phyloP scores from a whole-genome alignment of 371 early-diverging fungal species.

The Mortierella sp. region DNA sequence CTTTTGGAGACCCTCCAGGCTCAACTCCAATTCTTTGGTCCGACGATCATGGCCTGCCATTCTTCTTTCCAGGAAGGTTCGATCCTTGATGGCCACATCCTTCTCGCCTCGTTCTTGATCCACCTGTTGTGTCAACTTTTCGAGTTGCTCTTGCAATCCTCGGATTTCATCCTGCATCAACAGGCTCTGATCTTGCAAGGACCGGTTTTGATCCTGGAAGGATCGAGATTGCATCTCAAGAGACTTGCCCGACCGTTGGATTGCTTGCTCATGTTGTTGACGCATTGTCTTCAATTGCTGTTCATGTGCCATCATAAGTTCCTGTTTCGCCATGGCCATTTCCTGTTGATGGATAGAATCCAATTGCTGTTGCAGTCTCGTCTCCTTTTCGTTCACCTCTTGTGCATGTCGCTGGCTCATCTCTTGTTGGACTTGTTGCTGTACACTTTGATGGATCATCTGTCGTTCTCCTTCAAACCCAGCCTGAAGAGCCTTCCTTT shows the following conservation, averaged over 20 bases:
- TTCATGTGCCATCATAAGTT: constrained; percentile 18
- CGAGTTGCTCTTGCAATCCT: constrained; percentile 25
- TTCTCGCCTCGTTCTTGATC: constrained; percentile 43
- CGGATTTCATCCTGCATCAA: background rate
- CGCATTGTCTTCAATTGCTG: constrained; percentile 29
- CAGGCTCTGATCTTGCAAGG: background rate
- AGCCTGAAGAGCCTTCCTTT: constrained; percentile 2
- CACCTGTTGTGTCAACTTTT: constrained; percentile 26
- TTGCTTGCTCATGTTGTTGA: constrained; percentile 18
- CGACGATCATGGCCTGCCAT: constrained; percentile 51
- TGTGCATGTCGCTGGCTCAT: constrained; percentile 15
- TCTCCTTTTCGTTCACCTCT: constrained; percentile 28
- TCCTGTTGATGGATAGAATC: constrained; percentile 48
- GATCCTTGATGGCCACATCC: constrained; percentile 47
- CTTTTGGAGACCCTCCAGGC: constrained; percentile 28
- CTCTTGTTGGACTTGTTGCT: constrained; percentile 24
- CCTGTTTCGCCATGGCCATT: constrained; percentile 25
- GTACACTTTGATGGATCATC: constrained; percentile 18
- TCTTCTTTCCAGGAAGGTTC: constrained; percentile 36
- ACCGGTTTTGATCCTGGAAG: background rate
- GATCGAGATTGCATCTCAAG: constrained; percentile 9
- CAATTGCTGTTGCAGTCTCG: constrained; percentile 32
- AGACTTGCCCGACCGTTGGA: constrained; percentile 8
- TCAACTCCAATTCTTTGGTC: constrained; percentile 37
- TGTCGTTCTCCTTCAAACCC: constrained; percentile 36